phyloP scores from a whole-genome alignment of 345 rosid species.

The Salix brachista region DNA sequence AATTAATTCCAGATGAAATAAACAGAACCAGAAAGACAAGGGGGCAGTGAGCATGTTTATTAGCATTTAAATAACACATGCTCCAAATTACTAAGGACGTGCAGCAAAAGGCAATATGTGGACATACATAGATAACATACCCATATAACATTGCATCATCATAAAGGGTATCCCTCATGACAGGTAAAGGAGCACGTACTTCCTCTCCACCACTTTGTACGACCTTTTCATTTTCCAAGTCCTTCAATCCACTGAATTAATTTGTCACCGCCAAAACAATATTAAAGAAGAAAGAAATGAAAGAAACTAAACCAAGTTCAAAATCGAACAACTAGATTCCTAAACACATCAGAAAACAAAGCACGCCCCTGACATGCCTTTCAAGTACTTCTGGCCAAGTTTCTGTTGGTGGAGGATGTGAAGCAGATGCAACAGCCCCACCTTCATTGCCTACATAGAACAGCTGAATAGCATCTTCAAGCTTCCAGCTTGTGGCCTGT shows the following conservation, averaged over 20 bases:
- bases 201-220: conserved; percentile 52
- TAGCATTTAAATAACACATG: background rate
- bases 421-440: conserved; percentile 36
- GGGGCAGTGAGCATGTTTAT: background rate
- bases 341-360: background rate
- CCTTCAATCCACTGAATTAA: conserved; percentile 38
- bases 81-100: background rate
- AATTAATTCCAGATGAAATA: background rate
- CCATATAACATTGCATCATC: conserved; percentile 56
- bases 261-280: conserved; percentile 7
- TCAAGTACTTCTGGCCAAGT: conserved; percentile 29
- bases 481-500: conserved; percentile 96
- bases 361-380: conserved; percentile 35
- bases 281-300: background rate
- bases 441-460: conserved; percentile 82
- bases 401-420: conserved; percentile 38
- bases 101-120: background rate
- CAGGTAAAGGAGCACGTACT: conserved; percentile 93
- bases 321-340: background rate
- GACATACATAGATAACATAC: conserved; percentile 34
- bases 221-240: conserved; percentile 31
- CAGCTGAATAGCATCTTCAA: conserved; percentile 92
- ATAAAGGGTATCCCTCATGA: conserved; percentile 93
- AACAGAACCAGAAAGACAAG: background rate
- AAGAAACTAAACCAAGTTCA: background rate